These are phyloP conservation scores for Elaeis oleifera DNA, from an alignment of 202 grass and related monocot genomes.

Conservation along the genomic window DNA sequence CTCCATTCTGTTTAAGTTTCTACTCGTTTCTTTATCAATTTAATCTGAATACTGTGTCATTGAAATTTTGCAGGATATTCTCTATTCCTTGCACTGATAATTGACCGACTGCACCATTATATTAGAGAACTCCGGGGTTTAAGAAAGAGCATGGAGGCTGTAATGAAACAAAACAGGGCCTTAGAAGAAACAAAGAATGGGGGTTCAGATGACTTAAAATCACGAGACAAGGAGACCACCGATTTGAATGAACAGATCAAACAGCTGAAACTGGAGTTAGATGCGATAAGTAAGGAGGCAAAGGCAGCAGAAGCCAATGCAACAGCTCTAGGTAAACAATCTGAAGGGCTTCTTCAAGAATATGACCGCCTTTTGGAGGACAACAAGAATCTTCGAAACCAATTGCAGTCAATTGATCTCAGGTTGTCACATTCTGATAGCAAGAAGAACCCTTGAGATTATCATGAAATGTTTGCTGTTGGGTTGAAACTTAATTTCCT, in stretches of 20 bases:
- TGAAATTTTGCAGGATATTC: conserved; percentile 9
- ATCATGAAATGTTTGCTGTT: no score
- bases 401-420: background rate
- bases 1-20: no score
- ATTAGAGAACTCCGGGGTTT: background rate
- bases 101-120: conserved; percentile 8
- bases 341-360: conserved; percentile 3
- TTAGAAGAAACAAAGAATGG: conserved; percentile 8
- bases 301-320: background rate
- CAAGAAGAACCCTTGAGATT: no score
- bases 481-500: no score
- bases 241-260: no score
- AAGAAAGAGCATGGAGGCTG: conserved; percentile 13
- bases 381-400: background rate
- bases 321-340: background rate
- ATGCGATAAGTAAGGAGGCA: no score
- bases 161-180: conserved; percentile 3
- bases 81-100: conserved; percentile 7
- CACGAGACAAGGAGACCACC: background rate
- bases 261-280: no score
- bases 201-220: background rate
- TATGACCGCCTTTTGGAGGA: conserved; percentile 2
- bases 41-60: no score
- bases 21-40: no score
- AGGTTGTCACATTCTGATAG: no score